Percentiles rank a stretch among this genome's conserved stretches.
Conservation (phyloP, 2,329 filamentous ascomycete genomes). For the Aulographum hederae region DNA sequence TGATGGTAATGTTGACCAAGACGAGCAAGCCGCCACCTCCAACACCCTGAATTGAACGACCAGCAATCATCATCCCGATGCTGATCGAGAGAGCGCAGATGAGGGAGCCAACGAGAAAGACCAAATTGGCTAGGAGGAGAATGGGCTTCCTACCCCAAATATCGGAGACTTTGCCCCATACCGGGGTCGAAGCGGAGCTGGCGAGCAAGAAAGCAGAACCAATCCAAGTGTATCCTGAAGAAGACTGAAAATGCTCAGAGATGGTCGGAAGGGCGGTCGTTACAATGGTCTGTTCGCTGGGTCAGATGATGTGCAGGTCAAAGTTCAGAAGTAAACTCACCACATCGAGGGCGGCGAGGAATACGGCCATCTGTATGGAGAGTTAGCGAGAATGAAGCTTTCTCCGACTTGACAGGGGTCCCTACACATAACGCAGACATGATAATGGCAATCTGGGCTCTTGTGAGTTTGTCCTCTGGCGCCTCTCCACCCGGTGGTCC, state of each 20-base stretch:
- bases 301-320: neutral
- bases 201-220: constrained; percentile 32
- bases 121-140: constrained; percentile 31
- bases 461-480: too few relatives aligned
- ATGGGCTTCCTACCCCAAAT: constrained; percentile 50
- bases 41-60: constrained; percentile 42
- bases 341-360: constrained; percentile 5
- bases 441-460: too few relatives aligned
- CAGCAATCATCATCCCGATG: constrained; percentile 43
- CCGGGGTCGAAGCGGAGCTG: constrained; percentile 31
- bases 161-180: constrained; percentile 47
- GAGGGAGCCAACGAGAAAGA: constrained; percentile 44
- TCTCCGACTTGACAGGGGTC: too few relatives aligned
- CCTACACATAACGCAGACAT: too few relatives aligned
- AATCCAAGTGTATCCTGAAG: constrained; percentile 6
- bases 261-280: constrained; percentile 6
- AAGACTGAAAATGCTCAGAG: constrained; percentile 6
- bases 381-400: too few relatives aligned
- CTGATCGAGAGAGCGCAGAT: constrained; percentile 39
- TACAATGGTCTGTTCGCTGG: constrained; percentile 4
- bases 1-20: constrained; percentile 45
- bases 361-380: constrained; percentile 7
- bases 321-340: constrained; percentile 1
- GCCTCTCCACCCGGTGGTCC: too few relatives aligned
- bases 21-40: constrained; percentile 45